phyloP scores from a whole-genome alignment of 2,329 filamentous ascomycete species.

The Xylariaceae sp. region DNA sequence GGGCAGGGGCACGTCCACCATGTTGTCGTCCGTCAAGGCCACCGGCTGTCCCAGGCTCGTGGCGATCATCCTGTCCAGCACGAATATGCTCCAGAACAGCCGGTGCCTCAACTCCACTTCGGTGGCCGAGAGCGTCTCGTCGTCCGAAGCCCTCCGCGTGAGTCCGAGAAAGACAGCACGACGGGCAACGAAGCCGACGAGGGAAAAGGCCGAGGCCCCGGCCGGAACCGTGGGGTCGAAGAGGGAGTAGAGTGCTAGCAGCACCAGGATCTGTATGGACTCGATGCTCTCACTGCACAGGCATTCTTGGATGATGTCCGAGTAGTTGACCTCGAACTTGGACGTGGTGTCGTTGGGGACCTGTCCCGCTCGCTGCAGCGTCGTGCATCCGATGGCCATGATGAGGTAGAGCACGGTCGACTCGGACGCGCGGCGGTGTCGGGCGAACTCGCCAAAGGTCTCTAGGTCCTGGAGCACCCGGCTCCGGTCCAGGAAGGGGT shows the following conservation, averaged over 20 bases:
- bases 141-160: slow-evolving; percentile 26
- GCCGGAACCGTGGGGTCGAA: slow-evolving; percentile 30
- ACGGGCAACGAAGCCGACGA: slow-evolving; percentile 36
- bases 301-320: slow-evolving; percentile 37
- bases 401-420: slow-evolving; percentile 37
- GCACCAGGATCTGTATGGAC: slow-evolving; percentile 36
- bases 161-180: slow-evolving; percentile 36
- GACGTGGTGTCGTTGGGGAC: slow-evolving; percentile 28
- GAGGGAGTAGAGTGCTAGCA: slow-evolving; percentile 39
- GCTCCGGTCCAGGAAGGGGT: slow-evolving; percentile 38
- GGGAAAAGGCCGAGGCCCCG: slow-evolving; percentile 35
- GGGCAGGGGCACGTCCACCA: slow-evolving; percentile 36
- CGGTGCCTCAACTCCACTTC: slow-evolving; percentile 32
- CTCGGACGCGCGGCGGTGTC: slow-evolving; percentile 22
- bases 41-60: slow-evolving; percentile 36
- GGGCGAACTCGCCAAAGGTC: slow-evolving; percentile 18
- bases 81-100: slow-evolving; percentile 41
- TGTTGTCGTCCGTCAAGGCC: slow-evolving; percentile 34
- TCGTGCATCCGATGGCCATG: slow-evolving; percentile 43
- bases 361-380: slow-evolving; percentile 38
- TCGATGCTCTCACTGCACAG: slow-evolving; percentile 31
- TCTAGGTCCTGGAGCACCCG: slow-evolving; percentile 33
- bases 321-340: slow-evolving; percentile 34
- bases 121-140: slow-evolving; percentile 19
- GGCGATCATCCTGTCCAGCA: slow-evolving; percentile 42